phyloP scores from a whole-genome alignment of 352 stramenopile genomes.

The Thalassiosira exigua region DNA sequence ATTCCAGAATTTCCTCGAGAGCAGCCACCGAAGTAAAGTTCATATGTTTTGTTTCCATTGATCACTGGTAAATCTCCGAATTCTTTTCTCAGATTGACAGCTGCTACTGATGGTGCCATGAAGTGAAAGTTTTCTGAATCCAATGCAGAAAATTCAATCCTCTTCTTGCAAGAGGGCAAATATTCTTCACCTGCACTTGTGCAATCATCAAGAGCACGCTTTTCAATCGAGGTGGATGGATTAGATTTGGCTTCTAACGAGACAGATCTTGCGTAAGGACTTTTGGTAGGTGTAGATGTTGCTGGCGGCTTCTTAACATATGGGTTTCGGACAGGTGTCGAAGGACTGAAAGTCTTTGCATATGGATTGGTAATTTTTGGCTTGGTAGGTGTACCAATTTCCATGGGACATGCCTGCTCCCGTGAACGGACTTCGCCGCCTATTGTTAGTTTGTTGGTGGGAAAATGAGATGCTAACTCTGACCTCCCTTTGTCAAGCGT shows the following conservation, averaged over 20 bases:
- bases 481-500: too few species aligned
- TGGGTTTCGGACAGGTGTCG: neutral
- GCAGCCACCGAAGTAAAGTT: slow-evolving; percentile 79
- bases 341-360: too few species aligned
- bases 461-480: too few species aligned
- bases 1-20: slow-evolving; percentile 62
- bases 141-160: neutral
- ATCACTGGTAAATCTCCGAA: slow-evolving; percentile 16
- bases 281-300: neutral
- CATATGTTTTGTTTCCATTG: slow-evolving; percentile 60
- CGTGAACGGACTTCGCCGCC: too few species aligned
- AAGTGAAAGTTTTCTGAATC: neutral
- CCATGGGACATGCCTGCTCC: too few species aligned
- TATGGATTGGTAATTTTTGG: neutral
- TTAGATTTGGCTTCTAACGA: too few species aligned
- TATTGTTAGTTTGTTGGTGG: too few species aligned
- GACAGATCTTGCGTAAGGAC: neutral
- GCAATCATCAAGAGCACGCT: neutral
- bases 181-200: neutral
- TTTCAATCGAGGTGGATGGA: neutral
- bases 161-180: neutral
- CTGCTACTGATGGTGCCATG: neutral
- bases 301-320: neutral
- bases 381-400: slow-evolving; percentile 5
- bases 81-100: neutral